Percentiles rank a stretch among this genome's conserved stretches.
Conservation (phyloP, 2,329 filamentous ascomycete species). For the Zelopaecilomyces penicillatus region DNA sequence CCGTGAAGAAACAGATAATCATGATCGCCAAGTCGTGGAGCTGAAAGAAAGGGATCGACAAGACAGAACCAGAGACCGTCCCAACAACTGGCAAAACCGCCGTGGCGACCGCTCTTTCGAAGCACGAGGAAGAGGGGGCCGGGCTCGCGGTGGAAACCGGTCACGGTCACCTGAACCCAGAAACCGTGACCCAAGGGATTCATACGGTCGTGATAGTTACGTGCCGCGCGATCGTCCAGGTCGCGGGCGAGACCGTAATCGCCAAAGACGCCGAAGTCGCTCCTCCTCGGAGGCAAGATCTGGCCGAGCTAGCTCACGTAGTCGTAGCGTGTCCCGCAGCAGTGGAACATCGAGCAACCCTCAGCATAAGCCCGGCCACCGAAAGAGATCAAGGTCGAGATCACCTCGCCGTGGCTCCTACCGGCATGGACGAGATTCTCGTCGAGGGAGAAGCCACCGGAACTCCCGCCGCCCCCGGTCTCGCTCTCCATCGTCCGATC, state of each 20-base stretch:
- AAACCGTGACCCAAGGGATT: conserved; percentile 34
- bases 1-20: conserved; percentile 61
- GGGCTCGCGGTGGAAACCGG: conserved; percentile 26
- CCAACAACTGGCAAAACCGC: conserved; percentile 46
- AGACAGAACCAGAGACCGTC: conserved; percentile 42
- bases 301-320: conserved; percentile 26
- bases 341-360: conserved; percentile 25
- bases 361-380: conserved; percentile 24
- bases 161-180: conserved; percentile 41
- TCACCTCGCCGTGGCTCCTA: conserved; percentile 26
- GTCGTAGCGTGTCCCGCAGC: conserved; percentile 21
- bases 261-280: conserved; percentile 20
- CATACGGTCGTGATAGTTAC: conserved; percentile 44
- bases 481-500: conserved; percentile 28
- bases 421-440: conserved; percentile 15
- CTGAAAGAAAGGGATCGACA: conserved; percentile 58
- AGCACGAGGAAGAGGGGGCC: conserved; percentile 32
- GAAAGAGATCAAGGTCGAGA: conserved; percentile 33
- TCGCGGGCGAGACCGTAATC: conserved; percentile 32
- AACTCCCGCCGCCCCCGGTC: conserved; percentile 18
- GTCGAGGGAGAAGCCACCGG: conserved; percentile 13
- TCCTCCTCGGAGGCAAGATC: conserved; percentile 27
- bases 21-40: conserved; percentile 62
- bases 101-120: conserved; percentile 44
- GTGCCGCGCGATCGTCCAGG: conserved; percentile 40